Conservation (phyloP, 2,329 filamentous ascomycete genomes). For the Aureobasidium subglaciale region DNA sequence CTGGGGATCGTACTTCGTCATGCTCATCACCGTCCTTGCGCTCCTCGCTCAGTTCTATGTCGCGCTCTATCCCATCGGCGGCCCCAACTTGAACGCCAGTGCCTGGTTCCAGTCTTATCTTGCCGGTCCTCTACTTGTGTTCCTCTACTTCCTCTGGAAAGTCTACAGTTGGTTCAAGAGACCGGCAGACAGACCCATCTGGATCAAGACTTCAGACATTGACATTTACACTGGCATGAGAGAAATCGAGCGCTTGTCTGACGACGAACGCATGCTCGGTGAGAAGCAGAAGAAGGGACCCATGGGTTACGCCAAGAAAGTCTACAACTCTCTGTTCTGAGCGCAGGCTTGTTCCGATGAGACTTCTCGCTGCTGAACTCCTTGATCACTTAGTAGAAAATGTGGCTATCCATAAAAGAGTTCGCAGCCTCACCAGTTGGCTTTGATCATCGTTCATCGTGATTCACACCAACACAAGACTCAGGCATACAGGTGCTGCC, state of each 20-base stretch:
- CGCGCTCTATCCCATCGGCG: conserved; percentile 15
- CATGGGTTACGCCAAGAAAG: background rate
- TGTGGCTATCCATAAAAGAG: too few relatives aligned
- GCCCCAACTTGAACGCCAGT: conserved; percentile 6
- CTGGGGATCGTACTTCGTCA: conserved; percentile 54
- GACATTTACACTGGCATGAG: conserved; percentile 20
- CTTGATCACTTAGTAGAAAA: too few relatives aligned
- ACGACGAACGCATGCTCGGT: background rate
- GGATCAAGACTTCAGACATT: conserved; percentile 19
- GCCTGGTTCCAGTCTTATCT: conserved; percentile 22
- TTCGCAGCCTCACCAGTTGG: too few relatives aligned
- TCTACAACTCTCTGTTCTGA: background rate
- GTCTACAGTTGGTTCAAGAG: conserved; percentile 15
- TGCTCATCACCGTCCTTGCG: conserved; percentile 47
- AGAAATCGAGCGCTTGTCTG: background rate
- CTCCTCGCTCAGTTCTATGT: conserved; percentile 40
- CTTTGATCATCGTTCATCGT: too few relatives aligned
- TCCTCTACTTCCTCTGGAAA: conserved; percentile 21
- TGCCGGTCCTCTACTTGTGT: conserved; percentile 20
- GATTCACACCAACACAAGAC: too few relatives aligned
- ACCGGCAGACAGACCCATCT: conserved; percentile 13
- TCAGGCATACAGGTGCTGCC: background rate
- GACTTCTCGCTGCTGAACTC: background rate
- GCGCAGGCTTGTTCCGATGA: background rate
- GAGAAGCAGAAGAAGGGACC: background rate